Base-by-base conservation (phyloP, 495 filamentous ascomycete genomes). In the Apiosordaria backusii region DNA sequence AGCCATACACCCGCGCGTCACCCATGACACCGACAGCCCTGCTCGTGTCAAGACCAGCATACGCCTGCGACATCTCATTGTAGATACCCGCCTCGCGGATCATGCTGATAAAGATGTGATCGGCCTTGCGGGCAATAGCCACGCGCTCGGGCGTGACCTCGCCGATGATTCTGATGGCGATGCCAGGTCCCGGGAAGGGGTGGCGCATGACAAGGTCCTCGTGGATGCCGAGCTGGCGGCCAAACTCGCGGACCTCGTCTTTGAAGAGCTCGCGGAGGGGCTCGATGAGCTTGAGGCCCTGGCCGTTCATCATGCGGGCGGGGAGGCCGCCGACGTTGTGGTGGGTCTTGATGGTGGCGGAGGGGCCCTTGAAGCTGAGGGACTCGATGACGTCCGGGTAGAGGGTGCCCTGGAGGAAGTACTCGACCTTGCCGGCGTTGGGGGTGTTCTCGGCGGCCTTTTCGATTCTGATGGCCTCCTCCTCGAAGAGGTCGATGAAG, bases 401-500 rank as follows among this genome's bases (percentile, higher is more conserved):
- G 54, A 80, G 65, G 1, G 75, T 72, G 23, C 70, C 70, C 65
- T 72, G 68, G 25, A 74, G 64, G 68, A 73, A 71, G 59, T 65
- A 71, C 29, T 64, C 67, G 35, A 73, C 70, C 69, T 71, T 65
- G 35, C 63, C 70, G 23, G 67, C 77, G 77, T 78, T 72, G 22
- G 85, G 80, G 3, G 81, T 75, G 9, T 87, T 81, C 52, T 82
- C 85, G 4, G 90, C 88, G 62, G 82, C 86, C 62, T 80, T 83
- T 71, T 90, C 89, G 35, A 97, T 92, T 74, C 88, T 84, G 67
- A 87, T 84, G 3, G 92, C 93, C 66, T 91, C 88, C 29, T 87
- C 82, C 75, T 97, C 88, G 77, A 97, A 97, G 23, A 96, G 78
- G 67, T 97, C 92, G 72, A 97, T 97, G 77, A 93, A 89, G 50